A percentile compares a stretch with the other conserved stretches of the same genome.
Evolutionary conservation across 192 early-diverging fungal genomes (phyloP).

Genomic region (Backusella mclennaniae): DNA sequence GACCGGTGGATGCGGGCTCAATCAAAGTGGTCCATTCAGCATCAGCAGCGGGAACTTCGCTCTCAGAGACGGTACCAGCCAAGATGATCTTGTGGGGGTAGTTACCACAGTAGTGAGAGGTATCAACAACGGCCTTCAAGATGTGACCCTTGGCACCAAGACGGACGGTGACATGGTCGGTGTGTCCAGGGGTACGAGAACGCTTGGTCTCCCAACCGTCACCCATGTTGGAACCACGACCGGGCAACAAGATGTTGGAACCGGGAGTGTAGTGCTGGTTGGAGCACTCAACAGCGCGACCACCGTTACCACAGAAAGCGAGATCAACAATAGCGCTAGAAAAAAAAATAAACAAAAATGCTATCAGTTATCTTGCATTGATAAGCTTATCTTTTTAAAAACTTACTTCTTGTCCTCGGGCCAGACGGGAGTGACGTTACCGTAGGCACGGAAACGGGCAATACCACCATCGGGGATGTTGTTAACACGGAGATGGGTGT

Average conservation of each 20-base stretch:
- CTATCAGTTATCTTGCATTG: not conserved
- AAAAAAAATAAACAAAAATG: conserved; percentile 5
- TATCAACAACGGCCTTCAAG: conserved; percentile 81
- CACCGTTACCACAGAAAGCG: conserved; percentile 68
- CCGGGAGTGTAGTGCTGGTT: conserved; percentile 88
- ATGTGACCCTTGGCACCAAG: conserved; percentile 74
- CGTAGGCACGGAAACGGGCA: conserved; percentile 73
- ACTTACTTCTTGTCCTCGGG: conserved; percentile 43
- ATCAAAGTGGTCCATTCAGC: conserved; percentile 63
- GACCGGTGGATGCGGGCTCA: conserved; percentile 48
- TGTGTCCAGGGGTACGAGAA: conserved; percentile 75
- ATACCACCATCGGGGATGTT: conserved; percentile 82
- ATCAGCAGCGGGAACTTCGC: conserved; percentile 48
- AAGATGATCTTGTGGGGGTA: conserved; percentile 75
- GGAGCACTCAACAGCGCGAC: conserved; percentile 57
- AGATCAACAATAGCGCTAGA: conserved; percentile 58
- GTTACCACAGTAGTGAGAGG: conserved; percentile 89
- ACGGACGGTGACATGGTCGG: conserved; percentile 73
- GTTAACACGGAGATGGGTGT: conserved; percentile 71
- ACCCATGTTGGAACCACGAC: conserved; percentile 83
- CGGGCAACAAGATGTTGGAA: conserved; percentile 78
- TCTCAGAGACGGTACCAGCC: conserved; percentile 45
- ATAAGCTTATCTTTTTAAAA: not conserved
- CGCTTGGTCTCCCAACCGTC: conserved; percentile 95
- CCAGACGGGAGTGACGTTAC: conserved; percentile 57